Conservation (phyloP, 345 rosid species). For the Syzygium oleosum region DNA sequence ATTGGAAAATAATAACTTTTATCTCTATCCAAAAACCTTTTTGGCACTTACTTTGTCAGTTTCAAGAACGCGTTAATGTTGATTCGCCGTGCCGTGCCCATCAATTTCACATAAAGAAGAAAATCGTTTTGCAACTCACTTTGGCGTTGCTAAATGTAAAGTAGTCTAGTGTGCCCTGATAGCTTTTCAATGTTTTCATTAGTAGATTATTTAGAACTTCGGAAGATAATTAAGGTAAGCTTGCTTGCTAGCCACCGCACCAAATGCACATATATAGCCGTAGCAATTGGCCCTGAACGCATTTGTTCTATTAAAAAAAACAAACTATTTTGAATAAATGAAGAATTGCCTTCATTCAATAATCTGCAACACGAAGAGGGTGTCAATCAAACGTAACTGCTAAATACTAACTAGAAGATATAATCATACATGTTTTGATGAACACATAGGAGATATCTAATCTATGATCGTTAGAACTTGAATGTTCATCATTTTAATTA, state of each 20-base stretch:
- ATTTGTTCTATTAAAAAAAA: too few species aligned
- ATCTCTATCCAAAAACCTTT: too few species aligned
- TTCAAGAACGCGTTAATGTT: neutral
- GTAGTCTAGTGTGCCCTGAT: rapidly evolving
- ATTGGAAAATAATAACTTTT: too few species aligned
- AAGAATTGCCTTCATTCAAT: rapidly evolving
- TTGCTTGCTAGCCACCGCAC: neutral
- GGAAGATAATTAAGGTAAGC: neutral
- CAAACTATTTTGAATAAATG: neutral
- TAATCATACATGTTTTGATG: neutral
- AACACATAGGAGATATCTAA: neutral
- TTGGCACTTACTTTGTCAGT: too few species aligned
- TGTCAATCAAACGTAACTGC: neutral
- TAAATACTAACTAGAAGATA: neutral
- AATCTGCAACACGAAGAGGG: rapidly evolving
- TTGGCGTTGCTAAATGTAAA: rapidly evolving
- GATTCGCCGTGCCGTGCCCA: rapidly evolving
- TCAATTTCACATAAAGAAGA: neutral
- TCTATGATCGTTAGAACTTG: neutral
- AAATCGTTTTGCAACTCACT: neutral
- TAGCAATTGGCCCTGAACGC: too few species aligned
- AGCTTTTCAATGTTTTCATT: neutral
- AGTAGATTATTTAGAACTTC: neutral
- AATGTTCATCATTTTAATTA: neutral
- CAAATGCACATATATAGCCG: too few species aligned